A percentile compares a stretch with the other conserved stretches of the same genome.
phyloP scores from a whole-genome alignment of 2,329 filamentous ascomycete genomes.

The Xylaria sp. region DNA sequence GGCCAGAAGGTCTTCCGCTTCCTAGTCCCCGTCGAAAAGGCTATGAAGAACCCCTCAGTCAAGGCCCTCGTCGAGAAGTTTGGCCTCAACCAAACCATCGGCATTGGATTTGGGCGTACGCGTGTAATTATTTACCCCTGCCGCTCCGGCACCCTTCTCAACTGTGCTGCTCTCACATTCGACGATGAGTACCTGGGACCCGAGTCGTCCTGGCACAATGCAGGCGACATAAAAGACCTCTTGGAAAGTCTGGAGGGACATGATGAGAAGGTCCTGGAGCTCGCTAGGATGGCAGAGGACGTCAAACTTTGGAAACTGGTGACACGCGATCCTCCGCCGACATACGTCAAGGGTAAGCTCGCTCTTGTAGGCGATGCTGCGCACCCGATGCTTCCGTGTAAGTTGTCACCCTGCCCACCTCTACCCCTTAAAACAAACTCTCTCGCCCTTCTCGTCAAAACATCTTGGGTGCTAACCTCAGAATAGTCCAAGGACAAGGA shows the following conservation, averaged over 20 bases:
- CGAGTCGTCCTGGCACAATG: conserved; percentile 28
- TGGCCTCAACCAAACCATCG: conserved; percentile 8
- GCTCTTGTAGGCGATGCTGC: conserved; percentile 35
- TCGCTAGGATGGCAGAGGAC: conserved; percentile 31
- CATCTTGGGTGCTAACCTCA: not conserved
- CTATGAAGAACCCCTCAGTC: not conserved
- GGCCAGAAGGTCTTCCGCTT: conserved; percentile 32
- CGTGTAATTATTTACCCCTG: conserved; percentile 33
- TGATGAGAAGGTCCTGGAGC: conserved; percentile 3
- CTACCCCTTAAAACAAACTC: no score
- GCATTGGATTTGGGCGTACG: not conserved
- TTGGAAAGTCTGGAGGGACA: not conserved
- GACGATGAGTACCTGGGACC: not conserved
- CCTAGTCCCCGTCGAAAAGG: conserved; percentile 27
- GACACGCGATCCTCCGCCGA: conserved; percentile 31
- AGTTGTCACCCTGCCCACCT: not conserved
- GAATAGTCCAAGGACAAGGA: conserved; percentile 33
- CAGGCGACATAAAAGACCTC: conserved; percentile 25
- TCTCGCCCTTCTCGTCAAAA: not conserved
- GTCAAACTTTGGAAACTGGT: conserved; percentile 31
- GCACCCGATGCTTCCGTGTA: conserved; percentile 37
- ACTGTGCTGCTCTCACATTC: conserved; percentile 15
- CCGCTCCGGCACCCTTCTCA: conserved; percentile 30
- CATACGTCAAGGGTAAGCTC: conserved; percentile 31
- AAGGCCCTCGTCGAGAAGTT: conserved; percentile 22